Evolutionary conservation across 139 green algal species (phyloP).

Genomic region (Coccomyxa sp.): DNA sequence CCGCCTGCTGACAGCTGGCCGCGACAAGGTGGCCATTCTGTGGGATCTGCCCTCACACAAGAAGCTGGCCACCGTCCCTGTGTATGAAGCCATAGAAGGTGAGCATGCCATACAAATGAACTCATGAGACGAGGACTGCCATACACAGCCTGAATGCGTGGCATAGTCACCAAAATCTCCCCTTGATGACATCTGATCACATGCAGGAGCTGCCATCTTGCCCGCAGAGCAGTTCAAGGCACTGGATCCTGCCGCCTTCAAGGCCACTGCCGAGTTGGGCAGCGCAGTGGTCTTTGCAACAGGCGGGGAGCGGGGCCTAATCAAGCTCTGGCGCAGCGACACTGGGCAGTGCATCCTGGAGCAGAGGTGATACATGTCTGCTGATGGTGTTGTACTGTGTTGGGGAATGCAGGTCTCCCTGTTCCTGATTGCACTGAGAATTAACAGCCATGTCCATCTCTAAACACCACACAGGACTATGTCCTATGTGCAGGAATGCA

Average conservation of each 20-base stretch:
- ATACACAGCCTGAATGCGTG: not conserved
- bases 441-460: too few species aligned
- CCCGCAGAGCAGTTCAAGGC: too few species aligned
- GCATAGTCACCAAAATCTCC: not conserved
- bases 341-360: constrained; percentile 58
- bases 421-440: too few species aligned
- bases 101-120: not conserved
- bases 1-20: constrained; percentile 48
- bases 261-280: constrained; percentile 9
- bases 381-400: not conserved
- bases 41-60: constrained; percentile 70
- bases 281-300: constrained; percentile 66
- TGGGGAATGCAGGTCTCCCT: not conserved
- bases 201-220: constrained; percentile 31
- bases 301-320: constrained; percentile 68
- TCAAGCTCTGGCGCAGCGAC: constrained; percentile 72
- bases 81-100: constrained; percentile 88
- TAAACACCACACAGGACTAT: too few species aligned
- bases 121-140: not conserved
- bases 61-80: constrained; percentile 66
- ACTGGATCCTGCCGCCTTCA: too few species aligned
- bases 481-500: too few species aligned
- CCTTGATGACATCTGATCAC: not conserved
- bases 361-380: too few species aligned
- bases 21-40: constrained; percentile 69